Base-by-base conservation (phyloP, 257 asterid genomes). In the Capsicum baccatum region DNA sequence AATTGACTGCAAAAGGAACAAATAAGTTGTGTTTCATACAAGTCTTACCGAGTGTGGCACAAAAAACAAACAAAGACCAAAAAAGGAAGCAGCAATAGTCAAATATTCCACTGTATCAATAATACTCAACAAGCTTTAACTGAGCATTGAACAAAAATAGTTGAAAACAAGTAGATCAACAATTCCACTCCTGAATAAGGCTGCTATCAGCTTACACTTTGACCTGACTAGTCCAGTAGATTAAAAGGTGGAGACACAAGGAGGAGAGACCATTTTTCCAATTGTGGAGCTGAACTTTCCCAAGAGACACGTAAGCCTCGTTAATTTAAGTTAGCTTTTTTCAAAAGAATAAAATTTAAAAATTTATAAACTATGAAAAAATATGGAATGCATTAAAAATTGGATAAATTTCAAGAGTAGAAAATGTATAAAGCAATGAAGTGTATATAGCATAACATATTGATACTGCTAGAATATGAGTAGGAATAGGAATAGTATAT, bases 1-100 rank as follows among this genome's bases (percentile, higher is more conserved):
- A 74, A 96, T 89, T 39, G 99, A 93, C 99, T 96, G 97, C 79
- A 85, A 69, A 47, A 52, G 17, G 55, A 63, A 83, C 39, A 85
- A 8, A 82, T 1, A 42, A 47, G 69, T 6, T 52, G 62, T 69
- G 56, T 84, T 52, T 84, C 82, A 68, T 71, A 66, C 80, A 19
- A 68, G 67, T 84, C 26, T 69, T 79, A 47, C 57, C 9, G 37
- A 67, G 81, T 14, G 57, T 52, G 48, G 47, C 64, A 76, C 6
- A 26, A 52, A 33, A 68, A 37, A 16, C 17, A 83, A 71, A 66
- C 48, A 82, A 55, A 48, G 81, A 26, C 76, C 62, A 79, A 50
- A 44, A 54, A 84, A 66, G 33, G 79, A 67, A 69, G 14, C 9
- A 71, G 54, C 79, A 47, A 21, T 14, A 76, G 26, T 50, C 8